phyloP scores from a whole-genome alignment of 768 basidiomycete genomes.

The Xerocomellus chrysenteron region DNA sequence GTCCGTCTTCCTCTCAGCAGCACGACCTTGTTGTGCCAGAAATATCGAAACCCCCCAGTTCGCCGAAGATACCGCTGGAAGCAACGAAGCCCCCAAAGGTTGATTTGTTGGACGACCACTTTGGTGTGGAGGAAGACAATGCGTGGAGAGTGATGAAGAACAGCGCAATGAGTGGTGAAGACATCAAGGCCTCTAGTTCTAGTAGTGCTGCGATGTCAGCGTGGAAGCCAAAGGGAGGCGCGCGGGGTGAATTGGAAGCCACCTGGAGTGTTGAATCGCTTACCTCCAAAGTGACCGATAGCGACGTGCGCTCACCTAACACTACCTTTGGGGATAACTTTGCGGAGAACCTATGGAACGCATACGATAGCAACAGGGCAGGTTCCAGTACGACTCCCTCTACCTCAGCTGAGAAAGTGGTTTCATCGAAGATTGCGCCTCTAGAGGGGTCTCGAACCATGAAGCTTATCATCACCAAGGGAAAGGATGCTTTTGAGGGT shows the following conservation, averaged over 20 bases:
- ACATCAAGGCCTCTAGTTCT: slow-evolving; percentile 25
- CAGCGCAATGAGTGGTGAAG: slow-evolving; percentile 13
- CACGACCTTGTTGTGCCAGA: slow-evolving; percentile 38
- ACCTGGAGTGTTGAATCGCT: slow-evolving; percentile 41
- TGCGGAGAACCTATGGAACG: slow-evolving; percentile 52
- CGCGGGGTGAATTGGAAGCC: slow-evolving; percentile 29
- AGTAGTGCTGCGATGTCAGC: slow-evolving; percentile 21
- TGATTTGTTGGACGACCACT: slow-evolving; percentile 39
- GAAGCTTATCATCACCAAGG: slow-evolving; percentile 34
- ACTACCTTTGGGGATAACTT: slow-evolving; percentile 67
- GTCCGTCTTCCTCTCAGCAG: slow-evolving; percentile 45
- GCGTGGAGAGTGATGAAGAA: slow-evolving; percentile 46
- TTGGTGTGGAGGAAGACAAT: slow-evolving; percentile 43
- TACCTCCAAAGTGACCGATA: slow-evolving; percentile 22
- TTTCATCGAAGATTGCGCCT: slow-evolving; percentile 25
- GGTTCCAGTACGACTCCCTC: slow-evolving; percentile 5
- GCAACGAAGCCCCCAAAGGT: slow-evolving; percentile 14
- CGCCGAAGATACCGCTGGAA: slow-evolving; percentile 15
- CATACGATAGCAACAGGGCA: slow-evolving; percentile 39
- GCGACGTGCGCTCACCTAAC: slow-evolving; percentile 23
- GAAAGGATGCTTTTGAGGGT: slow-evolving; percentile 79
- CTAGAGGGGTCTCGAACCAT: slow-evolving; percentile 32
- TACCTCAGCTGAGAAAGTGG: slow-evolving; percentile 13
- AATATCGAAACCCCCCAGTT: slow-evolving; percentile 24
- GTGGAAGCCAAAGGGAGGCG: slow-evolving; percentile 31